A percentile compares a stretch with the other conserved stretches of the same genome.
phyloP scores from a whole-genome alignment of 2,329 filamentous ascomycete species.

The Fusarium zealandicum region DNA sequence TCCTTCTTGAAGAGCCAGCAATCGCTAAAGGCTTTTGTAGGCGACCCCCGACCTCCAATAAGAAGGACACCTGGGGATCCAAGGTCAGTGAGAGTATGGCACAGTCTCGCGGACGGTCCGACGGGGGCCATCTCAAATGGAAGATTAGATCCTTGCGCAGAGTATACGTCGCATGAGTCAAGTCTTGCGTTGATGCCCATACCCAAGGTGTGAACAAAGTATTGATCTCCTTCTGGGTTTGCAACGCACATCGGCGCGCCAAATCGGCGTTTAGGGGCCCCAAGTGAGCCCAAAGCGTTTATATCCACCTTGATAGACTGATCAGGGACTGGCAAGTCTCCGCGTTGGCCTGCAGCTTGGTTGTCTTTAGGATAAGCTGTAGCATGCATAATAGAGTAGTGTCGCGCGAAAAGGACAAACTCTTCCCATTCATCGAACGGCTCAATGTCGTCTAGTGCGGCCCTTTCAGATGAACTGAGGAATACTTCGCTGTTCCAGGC shows the following conservation, averaged over 20 bases:
- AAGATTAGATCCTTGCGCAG: constrained; percentile 20
- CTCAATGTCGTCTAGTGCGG: constrained; percentile 72
- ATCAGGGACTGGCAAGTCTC: not conserved
- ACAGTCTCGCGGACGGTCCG: constrained; percentile 63
- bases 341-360: not conserved
- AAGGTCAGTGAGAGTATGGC: constrained; percentile 77
- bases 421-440: constrained; percentile 98
- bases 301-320: constrained; percentile 16
- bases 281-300: constrained; percentile 11
- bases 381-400: constrained; percentile 82
- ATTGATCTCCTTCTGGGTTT: constrained; percentile 51
- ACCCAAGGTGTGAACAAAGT: constrained; percentile 55
- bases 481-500: constrained; percentile 78
- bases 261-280: constrained; percentile 61
- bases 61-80: constrained; percentile 67
- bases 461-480: constrained; percentile 65
- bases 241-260: constrained; percentile 59
- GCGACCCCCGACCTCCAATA: constrained; percentile 80
- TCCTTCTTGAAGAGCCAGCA: constrained; percentile 74
- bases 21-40: constrained; percentile 71
- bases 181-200: constrained; percentile 54
- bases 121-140: constrained; percentile 40
- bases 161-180: constrained; percentile 61
- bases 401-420: constrained; percentile 81
- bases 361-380: constrained; percentile 19